Evolutionary conservation across 2,329 filamentous ascomycete genomes (phyloP), one percentile per base, ranked within the genome.

Genomic region (Apiospora kogelbergensis): DNA sequence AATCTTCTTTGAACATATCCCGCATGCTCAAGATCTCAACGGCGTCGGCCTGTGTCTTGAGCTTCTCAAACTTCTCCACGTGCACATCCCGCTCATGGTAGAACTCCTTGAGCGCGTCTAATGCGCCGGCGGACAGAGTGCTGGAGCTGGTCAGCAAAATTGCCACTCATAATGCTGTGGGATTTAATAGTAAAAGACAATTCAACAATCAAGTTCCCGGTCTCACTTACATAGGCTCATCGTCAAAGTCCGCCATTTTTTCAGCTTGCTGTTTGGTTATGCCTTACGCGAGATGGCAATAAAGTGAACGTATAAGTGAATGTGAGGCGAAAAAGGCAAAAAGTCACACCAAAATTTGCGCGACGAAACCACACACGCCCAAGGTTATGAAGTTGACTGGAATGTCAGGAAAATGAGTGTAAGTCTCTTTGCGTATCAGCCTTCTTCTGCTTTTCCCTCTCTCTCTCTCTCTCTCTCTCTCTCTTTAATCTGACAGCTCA

Each of bases 1-100:
- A 96, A 79, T 95, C 91, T 80, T 95, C 93, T 1, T 85, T 84
- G 75, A 95, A 96, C 1, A 86, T 83, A 40, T 92, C 88, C 88
- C 95, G 95, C 20, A 81, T 83, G 68, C 87, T 71, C 46, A 78
- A 77, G 80, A 80, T 65, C 70, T 84, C 84, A 17, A 85, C 83
- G 63, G 86, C 81, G 76, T 92, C 90, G 1, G 89, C 88, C 44
- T 85, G 83, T 13, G 83, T 81, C 79, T 90, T 90, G 67, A 95
- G 82, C 71, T 89, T 85, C 77, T 92, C 89, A 73, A 95, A 93
- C 66, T 88, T 86, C 75, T 90, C 87, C 69, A 85, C 83, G 69
- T 87, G 86, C 17, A 86, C 86, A 77, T 94, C 91, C 72, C 90
- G 88, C 78, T 95, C 93, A 63, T 84, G 82, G 76, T 93, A 91